These are phyloP conservation scores for Phoma sp. DNA, from an alignment of 2,329 filamentous ascomycete genomes.

Conservation along the genomic window DNA sequence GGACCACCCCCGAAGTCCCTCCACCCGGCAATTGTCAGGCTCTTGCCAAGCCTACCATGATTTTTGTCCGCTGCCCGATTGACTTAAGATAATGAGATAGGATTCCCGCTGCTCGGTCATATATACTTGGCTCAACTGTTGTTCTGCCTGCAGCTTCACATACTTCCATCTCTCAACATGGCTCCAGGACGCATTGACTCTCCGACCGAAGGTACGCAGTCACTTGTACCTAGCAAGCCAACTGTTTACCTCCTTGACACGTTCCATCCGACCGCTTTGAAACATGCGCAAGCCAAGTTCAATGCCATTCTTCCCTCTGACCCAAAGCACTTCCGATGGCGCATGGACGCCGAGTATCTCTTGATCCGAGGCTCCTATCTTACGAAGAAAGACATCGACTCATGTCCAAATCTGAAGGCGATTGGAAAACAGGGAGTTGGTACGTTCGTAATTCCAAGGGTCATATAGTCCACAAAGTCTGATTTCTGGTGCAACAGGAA, in stretches of 20 bases:
- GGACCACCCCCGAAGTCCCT: neutral
- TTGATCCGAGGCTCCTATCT: slow-evolving; percentile 50
- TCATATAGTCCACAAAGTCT: neutral
- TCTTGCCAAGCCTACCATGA: no score
- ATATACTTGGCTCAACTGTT: no score
- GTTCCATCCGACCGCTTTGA: slow-evolving; percentile 49
- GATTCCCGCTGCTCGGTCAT: no score
- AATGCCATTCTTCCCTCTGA: slow-evolving; percentile 49
- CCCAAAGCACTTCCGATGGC: slow-evolving; percentile 50
- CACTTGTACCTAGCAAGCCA: no score
- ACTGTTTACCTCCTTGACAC: slow-evolving; percentile 53
- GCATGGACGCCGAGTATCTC: slow-evolving; percentile 51
- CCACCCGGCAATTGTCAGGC: neutral
- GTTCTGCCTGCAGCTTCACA: no score
- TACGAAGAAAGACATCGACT: slow-evolving; percentile 50
- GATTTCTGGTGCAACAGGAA: slow-evolving; percentile 31
- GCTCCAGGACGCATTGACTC: slow-evolving; percentile 19
- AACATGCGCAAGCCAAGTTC: slow-evolving; percentile 50
- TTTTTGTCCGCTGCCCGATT: no score
- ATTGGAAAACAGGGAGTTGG: slow-evolving; percentile 60
- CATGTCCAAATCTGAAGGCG: slow-evolving; percentile 49
- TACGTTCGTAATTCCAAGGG: no score
- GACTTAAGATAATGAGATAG: no score
- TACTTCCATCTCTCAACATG: slow-evolving; percentile 11
- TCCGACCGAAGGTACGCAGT: neutral